Conservation (phyloP, 2,329 filamentous ascomycete species). For the Scedosporium aurantiacum region DNA sequence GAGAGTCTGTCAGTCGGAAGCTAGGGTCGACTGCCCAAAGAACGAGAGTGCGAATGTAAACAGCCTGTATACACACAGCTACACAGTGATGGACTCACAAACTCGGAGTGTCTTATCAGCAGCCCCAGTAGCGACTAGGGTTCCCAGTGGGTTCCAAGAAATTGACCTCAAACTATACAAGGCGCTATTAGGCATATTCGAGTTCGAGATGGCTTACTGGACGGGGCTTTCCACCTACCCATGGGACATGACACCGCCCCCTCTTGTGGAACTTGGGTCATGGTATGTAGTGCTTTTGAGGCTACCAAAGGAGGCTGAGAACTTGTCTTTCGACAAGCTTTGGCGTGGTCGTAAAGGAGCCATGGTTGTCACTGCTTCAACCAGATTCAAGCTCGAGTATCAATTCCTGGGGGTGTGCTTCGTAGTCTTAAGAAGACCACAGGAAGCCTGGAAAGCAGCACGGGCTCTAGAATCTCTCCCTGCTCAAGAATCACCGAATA, state of each 20-base stretch:
- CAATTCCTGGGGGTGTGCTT: too few species aligned
- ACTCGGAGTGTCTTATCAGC: conserved; percentile 60
- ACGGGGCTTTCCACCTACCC: conserved; percentile 21
- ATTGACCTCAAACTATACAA: conserved; percentile 58
- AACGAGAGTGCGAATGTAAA: background rate
- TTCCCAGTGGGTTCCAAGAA: conserved; percentile 80
- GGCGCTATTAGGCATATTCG: background rate
- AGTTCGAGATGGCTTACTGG: too few species aligned
- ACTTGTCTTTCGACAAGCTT: conserved; percentile 57
- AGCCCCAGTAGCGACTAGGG: conserved; percentile 71
- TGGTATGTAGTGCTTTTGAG: conserved; percentile 63
- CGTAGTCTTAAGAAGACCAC: too few species aligned
- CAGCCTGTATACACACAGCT: background rate
- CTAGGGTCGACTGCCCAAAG: background rate
- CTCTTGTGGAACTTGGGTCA: conserved; percentile 45
- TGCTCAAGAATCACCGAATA: too few species aligned
- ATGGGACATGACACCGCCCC: conserved; percentile 40
- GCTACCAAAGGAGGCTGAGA: conserved; percentile 53
- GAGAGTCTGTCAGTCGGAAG: background rate
- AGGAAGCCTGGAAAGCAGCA: too few species aligned
- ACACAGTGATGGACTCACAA: conserved; percentile 36
- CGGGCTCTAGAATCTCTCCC: too few species aligned
- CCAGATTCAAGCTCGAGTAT: background rate
- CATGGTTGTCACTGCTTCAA: conserved; percentile 17
- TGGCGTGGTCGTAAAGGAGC: conserved; percentile 35